Base-by-base conservation (phyloP, 148 eudicot species). In the Fagopyrum homotropicum region DNA sequence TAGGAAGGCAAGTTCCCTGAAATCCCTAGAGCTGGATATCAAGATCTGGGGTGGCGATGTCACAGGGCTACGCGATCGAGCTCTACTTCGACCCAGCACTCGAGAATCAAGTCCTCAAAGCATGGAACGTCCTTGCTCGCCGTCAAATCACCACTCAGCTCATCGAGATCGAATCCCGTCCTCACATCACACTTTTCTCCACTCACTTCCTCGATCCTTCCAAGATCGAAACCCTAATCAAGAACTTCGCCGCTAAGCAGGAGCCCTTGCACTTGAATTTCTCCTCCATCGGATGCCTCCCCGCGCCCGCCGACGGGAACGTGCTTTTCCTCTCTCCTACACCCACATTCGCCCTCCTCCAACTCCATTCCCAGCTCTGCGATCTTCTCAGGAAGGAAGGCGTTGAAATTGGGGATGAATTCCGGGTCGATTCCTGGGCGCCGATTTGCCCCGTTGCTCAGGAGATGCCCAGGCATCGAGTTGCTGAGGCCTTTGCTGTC, bases 61-160 rank as follows among this genome's bases (percentile, higher is more conserved):
- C 98, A 50, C 87, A 91, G 80, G 87, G 89, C 52, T 91, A 89
- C 75, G 91, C 93, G 75, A 86, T 93, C 76, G 98, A 93, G 84
- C 90, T 93, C 45, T 93, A 93, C 82, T 91, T 93, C 72, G 97
- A 93, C 63, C 92, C 93, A 9, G 93, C 98, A 3, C 86, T 93
- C 0, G 98, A 93, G 73, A 93, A 93, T 80, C 98, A 93, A 78
- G 87, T 91, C 43, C 80, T 93, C 12, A 93, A 93, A 84, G 88
- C 97, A 5, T 91, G 97, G 98, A 93, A 93, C 60, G 87, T 91
- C 7, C 49, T 93, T 9, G 98, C 96, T 66, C 88, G 98, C 1
- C 87, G 96, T 44, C 93, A 93, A 83, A 88, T 93, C 79, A 93
- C 92, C 74, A 93, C 97, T 70, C 98, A 89, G 78, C 88, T 93